Evolutionary conservation across 2,329 filamentous ascomycete genomes (phyloP).

Genomic region (Orbilia oligospora): DNA sequence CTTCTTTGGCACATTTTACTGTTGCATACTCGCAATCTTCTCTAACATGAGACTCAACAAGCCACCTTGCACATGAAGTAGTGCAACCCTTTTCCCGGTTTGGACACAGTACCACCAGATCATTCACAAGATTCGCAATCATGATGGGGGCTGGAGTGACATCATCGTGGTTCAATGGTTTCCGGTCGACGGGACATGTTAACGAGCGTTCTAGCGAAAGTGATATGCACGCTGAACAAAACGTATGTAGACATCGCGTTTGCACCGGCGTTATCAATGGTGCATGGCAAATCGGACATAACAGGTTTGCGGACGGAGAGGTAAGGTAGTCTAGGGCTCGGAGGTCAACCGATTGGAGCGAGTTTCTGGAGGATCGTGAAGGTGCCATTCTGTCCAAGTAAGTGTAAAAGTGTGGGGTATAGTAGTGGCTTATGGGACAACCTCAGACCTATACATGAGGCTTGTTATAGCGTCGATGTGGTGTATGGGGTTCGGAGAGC

Average conservation of each 20-base stretch:
- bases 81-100: slow-evolving; percentile 71
- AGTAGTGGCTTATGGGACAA: not conserved
- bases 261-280: slow-evolving; percentile 75
- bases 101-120: slow-evolving; percentile 74
- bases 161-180: slow-evolving; percentile 62
- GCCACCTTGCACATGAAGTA: slow-evolving; percentile 71
- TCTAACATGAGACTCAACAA: slow-evolving; percentile 73
- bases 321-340: slow-evolving; percentile 66
- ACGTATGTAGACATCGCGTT: slow-evolving; percentile 76
- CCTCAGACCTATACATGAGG: slow-evolving; percentile 15
- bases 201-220: slow-evolving; percentile 62
- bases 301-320: slow-evolving; percentile 66
- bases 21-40: slow-evolving; percentile 73
- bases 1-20: slow-evolving; percentile 72
- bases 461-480: slow-evolving; percentile 2
- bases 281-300: slow-evolving; percentile 72
- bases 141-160: slow-evolving; percentile 68
- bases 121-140: slow-evolving; percentile 75
- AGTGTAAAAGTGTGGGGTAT: not conserved
- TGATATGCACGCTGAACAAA: slow-evolving; percentile 73
- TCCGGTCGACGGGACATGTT: slow-evolving; percentile 64
- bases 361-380: slow-evolving; percentile 47
- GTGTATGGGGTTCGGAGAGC: slow-evolving; percentile 20
- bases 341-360: slow-evolving; percentile 64
- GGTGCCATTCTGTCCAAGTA: slow-evolving; percentile 26